Conservation (phyloP, 2,329 filamentous ascomycete species). For the Shiraia bambusicola region DNA sequence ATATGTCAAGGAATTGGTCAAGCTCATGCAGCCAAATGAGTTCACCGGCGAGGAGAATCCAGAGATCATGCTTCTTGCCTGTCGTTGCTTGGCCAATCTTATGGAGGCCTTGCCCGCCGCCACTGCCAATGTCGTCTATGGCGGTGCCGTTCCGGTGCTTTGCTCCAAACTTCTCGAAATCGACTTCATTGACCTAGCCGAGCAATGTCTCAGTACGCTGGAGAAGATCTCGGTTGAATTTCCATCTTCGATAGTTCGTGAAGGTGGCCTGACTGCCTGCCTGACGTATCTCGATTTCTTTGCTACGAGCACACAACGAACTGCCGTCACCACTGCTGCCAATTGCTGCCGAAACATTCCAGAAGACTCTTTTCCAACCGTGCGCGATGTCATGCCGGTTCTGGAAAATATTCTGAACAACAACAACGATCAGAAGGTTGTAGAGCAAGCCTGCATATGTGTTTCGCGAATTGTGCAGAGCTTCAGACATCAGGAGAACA, state of each 20-base stretch:
- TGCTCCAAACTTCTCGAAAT: slow-evolving; percentile 96
- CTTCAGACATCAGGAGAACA: slow-evolving; percentile 84
- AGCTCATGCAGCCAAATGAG: slow-evolving; percentile 87
- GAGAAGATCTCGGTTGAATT: slow-evolving; percentile 98
- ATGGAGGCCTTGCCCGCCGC: slow-evolving; percentile 96
- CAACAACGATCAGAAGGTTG: slow-evolving; percentile 87
- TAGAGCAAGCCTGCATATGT: slow-evolving; percentile 93
- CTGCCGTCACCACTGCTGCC: slow-evolving; percentile 93
- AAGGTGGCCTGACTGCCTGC: slow-evolving; percentile 94
- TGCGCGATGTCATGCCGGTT: slow-evolving; percentile 95
- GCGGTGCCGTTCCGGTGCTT: slow-evolving; percentile 90
- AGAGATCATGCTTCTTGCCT: slow-evolving; percentile 95
- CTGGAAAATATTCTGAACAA: slow-evolving; percentile 86
- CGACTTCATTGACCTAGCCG: slow-evolving; percentile 93
- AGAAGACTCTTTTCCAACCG: slow-evolving; percentile 86
- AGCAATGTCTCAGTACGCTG: slow-evolving; percentile 92
- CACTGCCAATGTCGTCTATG: slow-evolving; percentile 93
- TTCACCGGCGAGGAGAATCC: slow-evolving; percentile 85
- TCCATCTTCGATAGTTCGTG: slow-evolving; percentile 89
- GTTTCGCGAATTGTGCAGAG: slow-evolving; percentile 96
- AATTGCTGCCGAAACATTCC: slow-evolving; percentile 98
- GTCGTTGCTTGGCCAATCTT: slow-evolving; percentile 90
- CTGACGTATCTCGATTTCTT: slow-evolving; percentile 97
- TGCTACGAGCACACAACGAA: slow-evolving; percentile 92
- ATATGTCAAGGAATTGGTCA: slow-evolving; percentile 91